Evolutionary conservation across 106 monocot species (phyloP).

Genomic region (Cymbidium sinense): DNA sequence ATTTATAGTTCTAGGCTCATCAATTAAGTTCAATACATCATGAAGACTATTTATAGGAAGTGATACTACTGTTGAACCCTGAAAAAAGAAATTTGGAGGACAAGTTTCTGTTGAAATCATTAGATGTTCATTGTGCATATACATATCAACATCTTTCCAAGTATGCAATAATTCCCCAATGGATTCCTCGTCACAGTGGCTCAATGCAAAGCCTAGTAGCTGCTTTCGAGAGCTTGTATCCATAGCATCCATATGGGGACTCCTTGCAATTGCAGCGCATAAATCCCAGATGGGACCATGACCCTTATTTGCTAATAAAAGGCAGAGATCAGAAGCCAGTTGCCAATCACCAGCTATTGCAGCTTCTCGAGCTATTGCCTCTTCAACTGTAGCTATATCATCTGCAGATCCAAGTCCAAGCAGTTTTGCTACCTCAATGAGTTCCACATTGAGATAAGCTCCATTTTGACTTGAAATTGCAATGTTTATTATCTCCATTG

Average conservation of each 20-base stretch:
- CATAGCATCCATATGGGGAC: constrained; percentile 75
- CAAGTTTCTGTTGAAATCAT: constrained; percentile 37
- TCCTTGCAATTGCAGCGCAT: constrained; percentile 88
- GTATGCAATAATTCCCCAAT: constrained; percentile 79
- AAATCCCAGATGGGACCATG: constrained; percentile 91
- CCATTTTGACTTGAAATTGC: constrained; percentile 71
- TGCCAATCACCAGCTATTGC: constrained; percentile 83
- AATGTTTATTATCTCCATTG: constrained; percentile 80
- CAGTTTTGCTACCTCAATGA: constrained; percentile 79
- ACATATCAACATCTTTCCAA: constrained; percentile 81
- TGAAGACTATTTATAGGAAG: constrained; percentile 22
- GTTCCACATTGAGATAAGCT: constrained; percentile 77
- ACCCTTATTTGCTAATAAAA: constrained; percentile 65
- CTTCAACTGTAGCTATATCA: constrained; percentile 69
- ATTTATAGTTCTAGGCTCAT: neutral
- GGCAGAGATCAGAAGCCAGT: constrained; percentile 82
- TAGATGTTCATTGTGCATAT: constrained; percentile 50
- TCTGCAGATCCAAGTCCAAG: constrained; percentile 71
- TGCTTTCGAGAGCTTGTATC: constrained; percentile 61
- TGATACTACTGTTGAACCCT: constrained; percentile 38
- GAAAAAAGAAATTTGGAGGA: constrained; percentile 39
- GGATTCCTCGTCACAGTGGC: constrained; percentile 88
- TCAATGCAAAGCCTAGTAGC: constrained; percentile 83
- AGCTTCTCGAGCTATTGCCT: constrained; percentile 87
- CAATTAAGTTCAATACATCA: constrained; percentile 32